Evolutionary conservation across 306 rosid genomes (phyloP), one percentile per base, ranked within the genome.

Genomic region (Rosa lucieae): DNA sequence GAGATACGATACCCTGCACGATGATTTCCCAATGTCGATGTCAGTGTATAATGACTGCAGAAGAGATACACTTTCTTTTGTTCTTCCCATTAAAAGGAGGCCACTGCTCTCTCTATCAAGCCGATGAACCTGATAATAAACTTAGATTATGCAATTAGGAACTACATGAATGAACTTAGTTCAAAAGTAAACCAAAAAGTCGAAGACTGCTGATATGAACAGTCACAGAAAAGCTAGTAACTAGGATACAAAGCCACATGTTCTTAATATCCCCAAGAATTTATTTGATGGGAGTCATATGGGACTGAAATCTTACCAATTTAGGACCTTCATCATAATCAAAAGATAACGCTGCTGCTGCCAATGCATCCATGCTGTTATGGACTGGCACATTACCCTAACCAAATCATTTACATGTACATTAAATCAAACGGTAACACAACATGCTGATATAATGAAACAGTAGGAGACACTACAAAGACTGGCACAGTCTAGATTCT

Each of bases 341-440:
- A 83, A 87, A 94, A 67, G 97, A 90, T 61, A 94, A 85, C 17
- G 99, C 97, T n/a, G 95, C 97, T 76, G 95, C 97, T 18, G 97
- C 97, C 90, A 94, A 85, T 5, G 97, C 97, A 71, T 94, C 99
- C 97, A 94, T 91, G 84, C 97, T 92, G 73, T 92, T 94, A 85
- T 94, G 97, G 83, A 94, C 81, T 11, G 99, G 97, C 52, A 92
- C 89, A 88, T 89, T 90, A 82, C 97, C 99, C 99, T 94, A 79
- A 67, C 80, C 89, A 83, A 72, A 75, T 67, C 74, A 75, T 79
- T 29, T 68, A 37, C 42, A 75, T 2, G 11, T 15, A 77, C 81
- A 46, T 59, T 18, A 77, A 85, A 81, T 86, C 67, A 79, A 82
- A 61, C 76, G 39, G 72, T 58, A 42, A 65, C 18, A 44, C 23